Evolutionary conservation across 768 basidiomycete species (phyloP).

Genomic region (Amanita rubescens): DNA sequence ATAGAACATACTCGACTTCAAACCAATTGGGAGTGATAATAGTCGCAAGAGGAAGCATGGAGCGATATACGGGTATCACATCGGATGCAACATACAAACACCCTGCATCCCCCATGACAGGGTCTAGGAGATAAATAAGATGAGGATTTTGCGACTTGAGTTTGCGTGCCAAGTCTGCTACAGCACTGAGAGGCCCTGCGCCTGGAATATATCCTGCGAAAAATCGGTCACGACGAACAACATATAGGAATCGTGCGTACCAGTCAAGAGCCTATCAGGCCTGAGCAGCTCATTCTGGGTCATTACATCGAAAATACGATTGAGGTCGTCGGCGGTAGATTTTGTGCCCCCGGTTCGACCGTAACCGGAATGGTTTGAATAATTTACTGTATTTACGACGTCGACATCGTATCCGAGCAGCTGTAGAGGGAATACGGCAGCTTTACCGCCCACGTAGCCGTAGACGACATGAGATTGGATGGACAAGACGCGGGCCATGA

Average conservation of each 20-base stretch:
- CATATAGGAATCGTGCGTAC: slow-evolving; percentile 24
- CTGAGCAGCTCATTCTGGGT: slow-evolving; percentile 67
- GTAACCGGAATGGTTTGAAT: slow-evolving; percentile 93
- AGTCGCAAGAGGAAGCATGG: slow-evolving; percentile 74
- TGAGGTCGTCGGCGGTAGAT: slow-evolving; percentile 71
- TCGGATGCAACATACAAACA: slow-evolving; percentile 81
- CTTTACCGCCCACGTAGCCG: slow-evolving; percentile 89
- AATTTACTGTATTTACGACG: slow-evolving; percentile 89
- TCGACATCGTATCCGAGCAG: slow-evolving; percentile 94
- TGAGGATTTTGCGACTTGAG: slow-evolving; percentile 50
- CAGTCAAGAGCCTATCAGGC: slow-evolving; percentile 74
- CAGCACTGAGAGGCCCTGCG: slow-evolving; percentile 64
- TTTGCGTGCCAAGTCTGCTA: slow-evolving; percentile 54
- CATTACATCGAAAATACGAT: slow-evolving; percentile 65
- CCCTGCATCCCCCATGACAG: slow-evolving; percentile 92
- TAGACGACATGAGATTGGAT: slow-evolving; percentile 92
- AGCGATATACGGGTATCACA: slow-evolving; percentile 81
- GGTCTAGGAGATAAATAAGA: slow-evolving; percentile 85
- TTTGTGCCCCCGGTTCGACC: slow-evolving; percentile 73
- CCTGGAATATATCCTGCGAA: slow-evolving; percentile 78
- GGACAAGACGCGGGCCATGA: slow-evolving; percentile 61
- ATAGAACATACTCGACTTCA: slow-evolving; percentile 72
- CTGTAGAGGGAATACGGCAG: slow-evolving; percentile 71
- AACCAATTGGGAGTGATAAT: slow-evolving; percentile 99
- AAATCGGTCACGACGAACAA: background rate